Evolutionary conservation across 2,329 filamentous ascomycete genomes (phyloP).

Genomic region (Nigrograna mackinnonii): DNA sequence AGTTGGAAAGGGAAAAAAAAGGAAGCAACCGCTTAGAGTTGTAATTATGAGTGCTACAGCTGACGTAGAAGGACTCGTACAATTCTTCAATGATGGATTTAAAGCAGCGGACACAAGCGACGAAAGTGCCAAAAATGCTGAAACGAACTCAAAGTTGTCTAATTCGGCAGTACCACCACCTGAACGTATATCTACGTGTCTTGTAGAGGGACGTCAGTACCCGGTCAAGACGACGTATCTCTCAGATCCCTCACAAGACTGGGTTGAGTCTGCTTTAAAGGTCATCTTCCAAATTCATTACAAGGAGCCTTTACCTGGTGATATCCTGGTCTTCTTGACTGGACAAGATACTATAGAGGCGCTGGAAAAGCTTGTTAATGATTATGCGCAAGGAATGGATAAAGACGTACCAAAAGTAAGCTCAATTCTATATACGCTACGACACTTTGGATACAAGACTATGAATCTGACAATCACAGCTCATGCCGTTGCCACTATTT

Average conservation of each 20-base stretch:
- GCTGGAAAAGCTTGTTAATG: slow-evolving; percentile 77
- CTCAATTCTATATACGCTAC: not conserved
- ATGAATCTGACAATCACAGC: slow-evolving; percentile 33
- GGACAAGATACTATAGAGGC: slow-evolving; percentile 92
- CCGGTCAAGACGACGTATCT: slow-evolving; percentile 81
- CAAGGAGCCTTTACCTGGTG: slow-evolving; percentile 88
- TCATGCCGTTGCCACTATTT: slow-evolving; percentile 78
- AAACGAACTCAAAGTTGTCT: not conserved
- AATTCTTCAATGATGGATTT: slow-evolving; percentile 66
- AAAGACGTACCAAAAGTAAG: slow-evolving; percentile 71
- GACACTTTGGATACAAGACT: not conserved
- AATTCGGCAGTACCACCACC: slow-evolving; percentile 47
- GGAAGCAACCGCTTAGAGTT: slow-evolving; percentile 70
- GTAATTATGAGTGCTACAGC: slow-evolving; percentile 97
- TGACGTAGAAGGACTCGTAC: slow-evolving; percentile 76
- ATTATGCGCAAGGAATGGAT: slow-evolving; percentile 73
- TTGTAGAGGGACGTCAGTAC: slow-evolving; percentile 85
- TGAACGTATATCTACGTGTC: slow-evolving; percentile 51
- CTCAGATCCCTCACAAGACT: slow-evolving; percentile 73
- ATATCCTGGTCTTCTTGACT: slow-evolving; percentile 88
- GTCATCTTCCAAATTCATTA: slow-evolving; percentile 84
- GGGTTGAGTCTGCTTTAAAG: slow-evolving; percentile 80
- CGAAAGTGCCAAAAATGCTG: not conserved
- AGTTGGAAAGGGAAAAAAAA: slow-evolving; percentile 65
- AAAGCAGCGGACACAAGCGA: not conserved